Base-by-base conservation (phyloP, 257 asterid species). In the Perilla frutescens region DNA sequence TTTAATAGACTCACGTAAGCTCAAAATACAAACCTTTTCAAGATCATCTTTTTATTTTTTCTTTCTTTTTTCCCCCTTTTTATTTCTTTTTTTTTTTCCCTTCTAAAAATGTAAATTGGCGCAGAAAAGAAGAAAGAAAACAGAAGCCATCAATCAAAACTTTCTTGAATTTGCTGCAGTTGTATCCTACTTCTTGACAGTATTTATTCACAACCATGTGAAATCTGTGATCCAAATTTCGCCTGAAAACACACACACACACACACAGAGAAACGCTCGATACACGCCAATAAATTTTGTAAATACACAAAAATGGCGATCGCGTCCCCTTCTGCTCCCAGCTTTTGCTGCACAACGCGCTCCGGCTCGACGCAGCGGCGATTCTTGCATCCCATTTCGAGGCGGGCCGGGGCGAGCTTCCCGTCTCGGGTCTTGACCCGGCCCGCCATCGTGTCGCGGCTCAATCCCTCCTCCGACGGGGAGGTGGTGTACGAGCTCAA, bases 261-360 rank as follows among this genome's bases (percentile, higher is more conserved):
- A 62, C 65, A 4, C 65, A 20, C 67, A 5, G 60, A 55, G 51
- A 31, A 11, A 51, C 55, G 15, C 13, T n/a, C 13, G 13, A 15
- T 2, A 12, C 11, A 47, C 51, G 1, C 49, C 49, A 10, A 3
- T 0, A 10, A 47, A 47, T 49, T 12, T n/a, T 37, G 47, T 57
- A 20, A 12, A 12, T 65, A n/a, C 51, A 41, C 73, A 20, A 71
- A 14, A 83, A 89, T 91, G 97, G 89, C 89, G 84, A 87, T 89
- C 83, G 83, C 93, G 26, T 84, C 96, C 71, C 90, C 96, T 48
- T 85, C 88, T 29, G 78, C 93, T 71, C 87, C 91, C 62, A 66
- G 81, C 54, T 78, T 87, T 73, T 82, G 85, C 79, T 87, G 83
- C 63, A 48, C 70, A 2, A 2, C 80, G 29, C 82, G 78, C 43